A percentile compares a stretch with the other conserved stretches of the same genome.
phyloP scores from a whole-genome alignment of 768 basidiomycete genomes.

The Naganishia kalamii region DNA sequence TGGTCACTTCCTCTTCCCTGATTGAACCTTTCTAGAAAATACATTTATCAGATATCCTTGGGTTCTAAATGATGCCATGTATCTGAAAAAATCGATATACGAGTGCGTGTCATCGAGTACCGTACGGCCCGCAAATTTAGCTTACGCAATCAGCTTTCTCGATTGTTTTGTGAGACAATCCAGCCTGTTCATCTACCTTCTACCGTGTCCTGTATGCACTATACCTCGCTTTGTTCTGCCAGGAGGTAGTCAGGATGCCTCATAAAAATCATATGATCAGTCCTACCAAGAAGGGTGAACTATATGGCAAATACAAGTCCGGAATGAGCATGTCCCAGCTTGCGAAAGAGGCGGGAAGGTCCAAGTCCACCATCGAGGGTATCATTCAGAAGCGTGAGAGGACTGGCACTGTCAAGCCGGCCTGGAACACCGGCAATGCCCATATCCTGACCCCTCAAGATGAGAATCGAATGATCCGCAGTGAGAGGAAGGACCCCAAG shows the following conservation, averaged over 20 bases:
- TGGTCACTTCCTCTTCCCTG: no score
- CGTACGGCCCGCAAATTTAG: no score
- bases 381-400: neutral
- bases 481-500: neutral
- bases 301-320: neutral
- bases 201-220: no score
- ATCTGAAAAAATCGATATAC: no score
- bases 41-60: no score
- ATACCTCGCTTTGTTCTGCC: no score
- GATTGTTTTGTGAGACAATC: no score
- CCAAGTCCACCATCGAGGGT: neutral
- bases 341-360: neutral
- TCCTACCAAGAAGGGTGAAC: neutral
- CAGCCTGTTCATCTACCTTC: no score
- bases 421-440: neutral
- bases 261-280: neutral
- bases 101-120: no score
- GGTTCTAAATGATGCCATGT: no score
- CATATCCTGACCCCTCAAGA: neutral
- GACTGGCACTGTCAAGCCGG: neutral
- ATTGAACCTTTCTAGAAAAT: no score
- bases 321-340: neutral
- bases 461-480: neutral
- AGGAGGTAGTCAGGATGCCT: neutral
- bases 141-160: no score